phyloP scores from a whole-genome alignment of 176 grass and related monocot species.

The Oryza punctata region DNA sequence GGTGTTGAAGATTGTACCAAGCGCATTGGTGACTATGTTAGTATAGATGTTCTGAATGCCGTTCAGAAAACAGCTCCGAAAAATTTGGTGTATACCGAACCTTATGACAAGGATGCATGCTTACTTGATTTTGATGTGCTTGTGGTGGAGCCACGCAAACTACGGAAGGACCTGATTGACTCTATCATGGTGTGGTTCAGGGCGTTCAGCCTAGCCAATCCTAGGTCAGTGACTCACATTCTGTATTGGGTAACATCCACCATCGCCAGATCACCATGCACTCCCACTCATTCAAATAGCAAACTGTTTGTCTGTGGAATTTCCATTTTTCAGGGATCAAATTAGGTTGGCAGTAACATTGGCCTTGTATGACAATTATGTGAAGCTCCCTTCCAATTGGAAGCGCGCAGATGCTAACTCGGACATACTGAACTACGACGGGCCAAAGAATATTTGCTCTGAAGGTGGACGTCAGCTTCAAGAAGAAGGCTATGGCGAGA shows the following conservation, averaged over 20 bases:
- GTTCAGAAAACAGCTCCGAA: slow-evolving; percentile 64
- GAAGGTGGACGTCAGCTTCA: slow-evolving; percentile 40
- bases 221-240: slow-evolving; percentile 47
- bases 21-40: slow-evolving; percentile 63
- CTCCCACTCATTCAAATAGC: not conserved
- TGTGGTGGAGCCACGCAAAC: slow-evolving; percentile 63
- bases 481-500: slow-evolving; percentile 38
- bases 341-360: slow-evolving; percentile 59
- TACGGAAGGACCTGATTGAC: slow-evolving; percentile 49
- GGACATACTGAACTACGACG: slow-evolving; percentile 61
- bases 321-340: slow-evolving; percentile 50
- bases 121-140: slow-evolving; percentile 71
- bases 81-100: slow-evolving; percentile 51
- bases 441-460: slow-evolving; percentile 65
- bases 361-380: slow-evolving; percentile 61
- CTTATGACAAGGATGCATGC: slow-evolving; percentile 71
- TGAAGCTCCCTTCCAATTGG: slow-evolving; percentile 72
- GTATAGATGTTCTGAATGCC: slow-evolving; percentile 67
- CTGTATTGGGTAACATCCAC: not conserved
- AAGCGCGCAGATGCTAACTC: slow-evolving; percentile 39
- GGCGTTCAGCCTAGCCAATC: slow-evolving; percentile 51
- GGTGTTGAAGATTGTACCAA: slow-evolving; percentile 74
- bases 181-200: slow-evolving; percentile 65
- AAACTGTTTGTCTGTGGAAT: not conserved
- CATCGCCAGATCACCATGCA: not conserved